phyloP scores from a whole-genome alignment of 192 early-diverging fungal species.

The Rhizophagus prolifer region DNA sequence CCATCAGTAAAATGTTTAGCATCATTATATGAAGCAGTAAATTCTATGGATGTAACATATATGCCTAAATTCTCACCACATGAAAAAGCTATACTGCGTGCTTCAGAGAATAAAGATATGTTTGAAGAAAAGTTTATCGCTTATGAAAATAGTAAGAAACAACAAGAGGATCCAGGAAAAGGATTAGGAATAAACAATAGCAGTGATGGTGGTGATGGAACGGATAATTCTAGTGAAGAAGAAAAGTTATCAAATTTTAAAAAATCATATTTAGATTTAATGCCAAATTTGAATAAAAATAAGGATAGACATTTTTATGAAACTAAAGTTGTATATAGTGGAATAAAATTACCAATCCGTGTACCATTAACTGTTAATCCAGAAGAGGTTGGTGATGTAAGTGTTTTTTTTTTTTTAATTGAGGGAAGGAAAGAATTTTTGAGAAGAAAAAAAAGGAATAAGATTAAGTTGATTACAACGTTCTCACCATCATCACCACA shows the following conservation, averaged over 20 bases:
- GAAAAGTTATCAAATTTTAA: conserved; percentile 32
- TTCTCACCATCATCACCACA: conserved; percentile 58
- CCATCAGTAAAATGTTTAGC: conserved; percentile 74
- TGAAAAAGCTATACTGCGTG: conserved; percentile 83
- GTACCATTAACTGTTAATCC: conserved; percentile 83
- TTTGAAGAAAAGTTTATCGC: conserved; percentile 79
- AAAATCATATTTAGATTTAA: conserved; percentile 50
- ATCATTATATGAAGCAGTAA: conserved; percentile 78
- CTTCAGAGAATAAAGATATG: conserved; percentile 77
- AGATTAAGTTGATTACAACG: conserved; percentile 73
- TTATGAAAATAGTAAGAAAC: conserved; percentile 29
- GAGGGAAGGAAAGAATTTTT: neutral
- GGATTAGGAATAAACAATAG: conserved; percentile 8
- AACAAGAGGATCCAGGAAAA: conserved; percentile 28
- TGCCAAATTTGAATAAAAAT: conserved; percentile 48
- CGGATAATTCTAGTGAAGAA: conserved; percentile 30
- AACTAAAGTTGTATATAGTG: conserved; percentile 81
- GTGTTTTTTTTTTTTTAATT: conserved; percentile 30
- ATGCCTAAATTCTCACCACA: conserved; percentile 77
- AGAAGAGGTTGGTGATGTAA: conserved; percentile 90
- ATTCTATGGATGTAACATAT: conserved; percentile 76
- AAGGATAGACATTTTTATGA: conserved; percentile 89
- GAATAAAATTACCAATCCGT: conserved; percentile 82
- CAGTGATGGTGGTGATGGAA: neutral
- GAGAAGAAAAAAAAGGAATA: neutral